These are phyloP conservation scores for Cucumis cinereus DNA, from an alignment of 306 rosid genomes.

Conservation along the genomic window DNA sequence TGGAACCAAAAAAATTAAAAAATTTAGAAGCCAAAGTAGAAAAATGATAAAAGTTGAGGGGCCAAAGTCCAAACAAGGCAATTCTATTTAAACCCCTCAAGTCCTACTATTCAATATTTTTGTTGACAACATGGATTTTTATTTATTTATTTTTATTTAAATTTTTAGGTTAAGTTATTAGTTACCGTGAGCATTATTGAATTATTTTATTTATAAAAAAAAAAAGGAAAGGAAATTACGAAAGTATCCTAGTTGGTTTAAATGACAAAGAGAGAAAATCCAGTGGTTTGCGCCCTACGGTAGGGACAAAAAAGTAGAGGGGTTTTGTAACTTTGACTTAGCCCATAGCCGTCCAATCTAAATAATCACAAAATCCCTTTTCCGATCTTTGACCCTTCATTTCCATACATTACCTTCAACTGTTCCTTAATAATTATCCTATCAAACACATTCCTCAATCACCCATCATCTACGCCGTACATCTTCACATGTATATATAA, in stretches of 20 bases:
- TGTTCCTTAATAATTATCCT: slow-evolving; percentile 1
- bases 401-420: slow-evolving; percentile 15
- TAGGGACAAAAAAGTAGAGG: slow-evolving; percentile 11
- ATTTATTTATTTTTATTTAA: not conserved
- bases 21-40: not conserved
- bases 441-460: not conserved
- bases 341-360: slow-evolving; percentile 20
- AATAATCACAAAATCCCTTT: slow-evolving; percentile 19
- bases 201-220: not conserved
- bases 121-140: not conserved
- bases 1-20: not conserved
- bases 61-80: no score
- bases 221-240: not conserved
- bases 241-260: not conserved
- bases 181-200: slow-evolving; percentile 1
- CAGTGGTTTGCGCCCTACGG: slow-evolving; percentile 15
- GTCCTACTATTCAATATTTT: not conserved
- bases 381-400: slow-evolving; percentile 27
- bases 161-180: not conserved
- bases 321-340: not conserved
- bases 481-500: not conserved
- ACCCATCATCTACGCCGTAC: slow-evolving; percentile 10
- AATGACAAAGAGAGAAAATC: slow-evolving; percentile 15
- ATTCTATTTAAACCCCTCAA: not conserved
- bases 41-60: not conserved